Evolutionary conservation across 164 flowering plant species (phyloP), one percentile per base, ranked within the genome.

Genomic region (Nymphaea thermarum): DNA sequence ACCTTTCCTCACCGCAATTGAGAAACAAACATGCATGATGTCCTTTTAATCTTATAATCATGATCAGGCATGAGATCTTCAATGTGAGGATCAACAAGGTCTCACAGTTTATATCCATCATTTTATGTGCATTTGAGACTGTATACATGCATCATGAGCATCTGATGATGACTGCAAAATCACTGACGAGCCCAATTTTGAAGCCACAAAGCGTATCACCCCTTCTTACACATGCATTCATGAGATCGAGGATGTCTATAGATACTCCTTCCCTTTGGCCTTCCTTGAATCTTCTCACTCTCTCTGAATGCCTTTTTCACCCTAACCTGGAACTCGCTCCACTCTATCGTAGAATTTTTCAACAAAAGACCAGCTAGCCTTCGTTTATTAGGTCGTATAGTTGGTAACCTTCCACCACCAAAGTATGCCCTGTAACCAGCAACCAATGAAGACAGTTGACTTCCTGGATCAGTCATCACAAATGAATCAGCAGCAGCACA

Each of bases 401-500:
- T 88, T 4, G 93, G 85, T 90, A 90, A 80, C 71, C 53, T 80
- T 11, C 97, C 98, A 45, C 81, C 90, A 15, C 98, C 99, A 69
- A 77, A 87, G 69, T 90, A 92, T 65, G 87, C 83, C 44, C 98
- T 83, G 65, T 79, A 92, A 70, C 99, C 99, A 45, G 99, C 84
- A 2, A 95, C 91, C 70, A 95, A 63, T 55, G 99, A 89, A 61
- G 98, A 92, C 63, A 95, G 78, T 69, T 92, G 99, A 73, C 99
- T 92, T 44, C 99, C 99, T 4, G 99, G 86, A 70, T 95, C 99
- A 12, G 98, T 95, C 92, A 95, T 92, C 68, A 97, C 93, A 79
- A 95, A 95, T 53, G 83, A 89, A 79, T 89, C 90, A 2, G 99
- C 79, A 65, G 91, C 98, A 4, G 94, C 82, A 80, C 98, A 88